Base-by-base conservation (phyloP, 1,284 basidiomycete genomes). In the Athelia sp. region DNA sequence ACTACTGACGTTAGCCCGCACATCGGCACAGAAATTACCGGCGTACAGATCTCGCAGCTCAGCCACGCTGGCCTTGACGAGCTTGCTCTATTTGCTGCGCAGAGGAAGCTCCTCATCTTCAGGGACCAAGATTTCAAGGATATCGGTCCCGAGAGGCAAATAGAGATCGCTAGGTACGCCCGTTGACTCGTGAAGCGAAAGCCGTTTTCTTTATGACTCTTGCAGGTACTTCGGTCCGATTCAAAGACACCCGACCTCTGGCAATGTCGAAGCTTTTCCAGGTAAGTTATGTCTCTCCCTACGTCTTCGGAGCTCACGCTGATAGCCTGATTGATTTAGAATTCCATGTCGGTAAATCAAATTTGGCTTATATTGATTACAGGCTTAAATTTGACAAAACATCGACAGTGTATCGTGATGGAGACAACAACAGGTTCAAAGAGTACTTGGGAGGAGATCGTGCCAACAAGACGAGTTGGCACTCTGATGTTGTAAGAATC, bases 51-150 rank as follows among this genome's bases (percentile, higher is more conserved):
- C 46, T 77, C 76, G 9, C 58, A 82, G 56, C 72, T 86, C 29
- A 70, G 64, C 35, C 66, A 71, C 15, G 75, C 72, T 46, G 81
- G 81, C 2, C 69, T 81, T 15, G 79, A 85, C 54, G 80, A 85
- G 58, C 73, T 85, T 32, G 82, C 83, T 0, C 67, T 84, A 14
- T 74, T 71, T 51, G 72, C 77, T 15, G 82, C 81, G 1, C 74
- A 84, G 60, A 64, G 82, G 47, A 82, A 81, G 57, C 71, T 84
- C 22, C 63, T 82, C 1, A 58, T 79, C 19, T 77, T 83, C 64
- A 70, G 78, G 21, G 72, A 81, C 62, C 79, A 81, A 55, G 73
- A 81, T 60, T 80, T 81, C 64, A 80, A 77, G 62, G 78, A 79
- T 52, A 54, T 79, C 29, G 66, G 67, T 0, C 67, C 73, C 11